Percentiles rank a stretch among this genome's conserved stretches.
These are phyloP conservation scores for Suillus alpinus DNA, from an alignment of 768 basidiomycete genomes.

Conservation along the genomic window DNA sequence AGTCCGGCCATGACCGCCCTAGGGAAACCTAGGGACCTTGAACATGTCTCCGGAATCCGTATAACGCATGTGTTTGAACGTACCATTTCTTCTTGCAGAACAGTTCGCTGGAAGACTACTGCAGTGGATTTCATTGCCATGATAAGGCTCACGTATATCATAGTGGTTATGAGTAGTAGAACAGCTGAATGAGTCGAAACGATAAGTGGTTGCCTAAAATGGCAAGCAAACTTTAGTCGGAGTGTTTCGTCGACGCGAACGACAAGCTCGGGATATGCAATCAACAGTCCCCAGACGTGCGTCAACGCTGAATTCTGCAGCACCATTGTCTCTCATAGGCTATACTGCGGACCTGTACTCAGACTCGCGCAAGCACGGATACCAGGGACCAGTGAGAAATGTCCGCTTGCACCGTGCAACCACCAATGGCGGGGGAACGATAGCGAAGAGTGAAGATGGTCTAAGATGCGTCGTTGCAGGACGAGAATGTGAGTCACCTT, in stretches of 20 bases:
- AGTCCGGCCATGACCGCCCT: too few relatives aligned
- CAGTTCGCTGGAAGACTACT: too few relatives aligned
- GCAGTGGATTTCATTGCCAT: too few relatives aligned
- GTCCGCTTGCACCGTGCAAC: slow-evolving; percentile 62
- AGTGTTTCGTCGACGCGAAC: not conserved
- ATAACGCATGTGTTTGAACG: too few relatives aligned
- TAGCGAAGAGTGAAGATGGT: slow-evolving; percentile 69
- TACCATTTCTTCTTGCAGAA: too few relatives aligned
- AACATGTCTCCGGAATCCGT: too few relatives aligned
- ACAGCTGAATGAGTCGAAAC: too few relatives aligned
- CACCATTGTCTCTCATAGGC: slow-evolving; percentile 4
- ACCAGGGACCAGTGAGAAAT: slow-evolving; percentile 44
- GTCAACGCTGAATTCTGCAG: slow-evolving; percentile 20
- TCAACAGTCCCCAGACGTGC: slow-evolving; percentile 22
- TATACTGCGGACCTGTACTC: slow-evolving; percentile 33
- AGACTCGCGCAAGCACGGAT: slow-evolving; percentile 43
- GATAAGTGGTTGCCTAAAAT: not conserved
- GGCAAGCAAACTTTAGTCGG: not conserved
- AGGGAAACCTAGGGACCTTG: too few relatives aligned
- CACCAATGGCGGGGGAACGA: slow-evolving; percentile 59
- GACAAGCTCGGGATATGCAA: slow-evolving; percentile 20
- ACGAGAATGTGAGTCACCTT: slow-evolving; percentile 59
- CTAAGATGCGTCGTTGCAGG: slow-evolving; percentile 69
- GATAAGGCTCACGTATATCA: too few relatives aligned
- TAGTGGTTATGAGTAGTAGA: too few relatives aligned